Evolutionary conservation across 257 asterid species (phyloP).

Genomic region (Echium plantagineum): DNA sequence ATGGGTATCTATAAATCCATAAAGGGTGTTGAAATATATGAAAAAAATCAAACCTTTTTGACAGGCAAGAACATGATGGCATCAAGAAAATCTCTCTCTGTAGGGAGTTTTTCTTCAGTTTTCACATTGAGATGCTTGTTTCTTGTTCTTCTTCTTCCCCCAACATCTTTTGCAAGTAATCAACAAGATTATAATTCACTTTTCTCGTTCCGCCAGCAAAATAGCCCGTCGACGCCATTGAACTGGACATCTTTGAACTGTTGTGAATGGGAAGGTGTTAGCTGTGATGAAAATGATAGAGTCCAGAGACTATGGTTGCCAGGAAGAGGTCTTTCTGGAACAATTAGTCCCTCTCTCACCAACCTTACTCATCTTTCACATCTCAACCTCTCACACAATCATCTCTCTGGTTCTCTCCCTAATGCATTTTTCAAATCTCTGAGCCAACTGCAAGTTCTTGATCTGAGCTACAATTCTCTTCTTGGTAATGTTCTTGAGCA

Average conservation of each 20-base stretch:
- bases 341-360: background rate
- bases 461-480: constrained; percentile 1
- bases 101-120: background rate
- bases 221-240: background rate
- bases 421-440: background rate
- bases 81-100: background rate
- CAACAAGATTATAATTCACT: background rate
- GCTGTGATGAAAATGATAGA: background rate
- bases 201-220: background rate
- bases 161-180: background rate
- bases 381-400: background rate
- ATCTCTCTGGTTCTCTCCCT: background rate
- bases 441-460: background rate
- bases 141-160: background rate
- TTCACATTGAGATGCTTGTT: background rate
- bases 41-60: background rate
- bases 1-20: background rate
- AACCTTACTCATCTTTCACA: background rate
- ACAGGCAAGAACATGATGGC: background rate
- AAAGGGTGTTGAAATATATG: background rate
- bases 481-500: background rate
- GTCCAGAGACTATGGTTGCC: background rate
- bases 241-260: background rate
- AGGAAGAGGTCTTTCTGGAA: background rate
- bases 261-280: background rate